These are phyloP conservation scores for Galerina marginata DNA, from an alignment of 768 basidiomycete genomes.

Conservation along the genomic window DNA sequence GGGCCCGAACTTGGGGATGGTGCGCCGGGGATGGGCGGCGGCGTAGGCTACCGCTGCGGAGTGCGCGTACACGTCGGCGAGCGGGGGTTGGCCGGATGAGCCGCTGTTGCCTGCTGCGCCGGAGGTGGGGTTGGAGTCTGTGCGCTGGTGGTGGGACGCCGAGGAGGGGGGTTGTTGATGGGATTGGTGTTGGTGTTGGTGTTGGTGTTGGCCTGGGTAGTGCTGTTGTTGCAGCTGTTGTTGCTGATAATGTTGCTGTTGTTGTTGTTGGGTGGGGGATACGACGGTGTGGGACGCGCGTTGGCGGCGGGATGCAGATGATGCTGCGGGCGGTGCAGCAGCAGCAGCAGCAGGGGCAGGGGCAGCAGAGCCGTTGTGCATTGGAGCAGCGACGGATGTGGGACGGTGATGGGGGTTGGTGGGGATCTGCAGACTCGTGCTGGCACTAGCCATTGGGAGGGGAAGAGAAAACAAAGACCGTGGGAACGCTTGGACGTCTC, in stretches of 20 bases:
- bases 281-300: slow-evolving; percentile 78
- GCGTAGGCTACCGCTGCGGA: slow-evolving; percentile 86
- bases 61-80: slow-evolving; percentile 79
- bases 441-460: neutral
- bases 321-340: slow-evolving; percentile 13
- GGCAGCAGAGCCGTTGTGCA: slow-evolving; percentile 8
- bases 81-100: slow-evolving; percentile 38
- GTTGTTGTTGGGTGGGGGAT: slow-evolving; percentile 43
- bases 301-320: slow-evolving; percentile 45
- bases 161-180: neutral
- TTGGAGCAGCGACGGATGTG: neutral
- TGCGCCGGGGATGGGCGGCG: slow-evolving; percentile 79
- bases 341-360: slow-evolving; percentile 14
- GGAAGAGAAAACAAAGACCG: too few relatives aligned
- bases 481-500: too few relatives aligned
- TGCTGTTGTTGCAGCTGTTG: slow-evolving; percentile 26
- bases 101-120: neutral
- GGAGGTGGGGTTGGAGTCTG: neutral
- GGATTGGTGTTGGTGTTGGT: slow-evolving; percentile 22
- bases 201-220: slow-evolving; percentile 42
- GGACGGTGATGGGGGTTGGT: neutral
- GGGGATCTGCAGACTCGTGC: too few relatives aligned
- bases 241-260: slow-evolving; percentile 35
- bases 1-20: slow-evolving; percentile 92
- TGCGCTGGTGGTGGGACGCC: neutral